Percentiles rank a stretch among this genome's conserved stretches.
phyloP scores from a whole-genome alignment of 176 grass and related monocot genomes.

The Ensete ventricosum region DNA sequence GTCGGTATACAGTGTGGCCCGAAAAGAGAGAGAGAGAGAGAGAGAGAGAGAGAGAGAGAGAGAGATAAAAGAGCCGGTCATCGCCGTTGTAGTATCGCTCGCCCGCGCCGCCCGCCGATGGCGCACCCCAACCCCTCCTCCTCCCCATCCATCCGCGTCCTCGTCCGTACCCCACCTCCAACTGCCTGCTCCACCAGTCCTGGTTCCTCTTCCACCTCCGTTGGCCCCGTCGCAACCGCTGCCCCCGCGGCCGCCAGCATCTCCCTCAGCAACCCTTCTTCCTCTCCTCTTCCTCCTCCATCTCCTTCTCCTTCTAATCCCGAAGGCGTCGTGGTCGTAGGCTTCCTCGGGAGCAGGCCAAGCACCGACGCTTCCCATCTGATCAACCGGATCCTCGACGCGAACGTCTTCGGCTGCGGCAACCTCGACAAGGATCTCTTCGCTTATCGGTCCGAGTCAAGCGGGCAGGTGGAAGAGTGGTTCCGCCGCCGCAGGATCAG shows the following conservation, averaged over 20 bases:
- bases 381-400: slow-evolving; percentile 67
- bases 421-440: slow-evolving; percentile 35
- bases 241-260: background rate
- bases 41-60: too few species aligned
- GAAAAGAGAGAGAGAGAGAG: too few species aligned
- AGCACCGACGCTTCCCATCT: slow-evolving; percentile 36
- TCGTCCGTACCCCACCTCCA: slow-evolving; percentile 23
- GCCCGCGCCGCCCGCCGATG: slow-evolving; percentile 37
- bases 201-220: slow-evolving; percentile 10
- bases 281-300: slow-evolving; percentile 5
- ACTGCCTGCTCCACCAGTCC: background rate
- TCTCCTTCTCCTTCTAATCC: slow-evolving; percentile 12
- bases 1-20: too few species aligned
- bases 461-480: slow-evolving; percentile 24
- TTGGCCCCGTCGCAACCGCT: background rate
- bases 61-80: background rate
- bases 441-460: background rate
- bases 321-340: slow-evolving; percentile 60
- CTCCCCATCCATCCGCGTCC: slow-evolving; percentile 26
- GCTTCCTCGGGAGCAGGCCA: slow-evolving; percentile 42
- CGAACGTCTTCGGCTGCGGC: slow-evolving; percentile 50
- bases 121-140: slow-evolving; percentile 26
- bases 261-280: background rate
- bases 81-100: background rate
- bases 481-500: slow-evolving; percentile 37